phyloP scores from a whole-genome alignment of 441 rosid genomes.

The Breynia disticha region DNA sequence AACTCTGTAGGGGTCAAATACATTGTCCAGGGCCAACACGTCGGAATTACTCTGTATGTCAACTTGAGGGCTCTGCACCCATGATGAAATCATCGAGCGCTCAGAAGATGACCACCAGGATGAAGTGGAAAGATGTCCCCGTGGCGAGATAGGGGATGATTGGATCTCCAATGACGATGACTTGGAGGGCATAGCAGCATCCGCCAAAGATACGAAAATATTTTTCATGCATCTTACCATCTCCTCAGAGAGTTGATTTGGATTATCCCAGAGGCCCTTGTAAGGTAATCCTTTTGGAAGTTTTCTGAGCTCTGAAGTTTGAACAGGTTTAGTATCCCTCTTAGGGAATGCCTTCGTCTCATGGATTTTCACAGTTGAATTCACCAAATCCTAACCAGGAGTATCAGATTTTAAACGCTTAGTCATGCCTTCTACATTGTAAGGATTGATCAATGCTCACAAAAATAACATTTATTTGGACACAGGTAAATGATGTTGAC shows the following conservation, averaged over 20 bases:
- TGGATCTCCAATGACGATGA: constrained; percentile 34
- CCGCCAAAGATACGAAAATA: constrained; percentile 44
- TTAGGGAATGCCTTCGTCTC: constrained; percentile 27
- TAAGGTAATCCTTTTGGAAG: constrained; percentile 35
- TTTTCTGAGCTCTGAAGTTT: constrained; percentile 24
- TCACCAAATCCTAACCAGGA: constrained; percentile 32
- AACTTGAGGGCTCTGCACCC: constrained; percentile 27
- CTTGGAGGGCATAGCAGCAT: constrained; percentile 29
- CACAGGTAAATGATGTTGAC: too few relatives aligned
- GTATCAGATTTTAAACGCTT: background rate
- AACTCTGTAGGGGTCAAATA: constrained; percentile 42
- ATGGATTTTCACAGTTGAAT: constrained; percentile 17
- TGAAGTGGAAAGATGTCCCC: constrained; percentile 40
- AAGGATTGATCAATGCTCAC: too few relatives aligned
- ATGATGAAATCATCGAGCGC: constrained; percentile 29
- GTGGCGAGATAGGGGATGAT: constrained; percentile 34
- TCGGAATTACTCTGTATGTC: constrained; percentile 24
- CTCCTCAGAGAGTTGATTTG: constrained; percentile 55
- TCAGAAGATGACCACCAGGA: constrained; percentile 51
- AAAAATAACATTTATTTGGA: too few relatives aligned
- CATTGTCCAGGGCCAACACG: constrained; percentile 18
- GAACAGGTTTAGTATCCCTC: constrained; percentile 19
- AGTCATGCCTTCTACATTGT: too few relatives aligned
- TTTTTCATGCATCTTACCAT: constrained; percentile 62
- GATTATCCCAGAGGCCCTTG: constrained; percentile 42